A percentile compares a stretch with the other conserved stretches of the same genome.
phyloP scores from a whole-genome alignment of 768 basidiomycete genomes.

The Plicaturopsis crispa region DNA sequence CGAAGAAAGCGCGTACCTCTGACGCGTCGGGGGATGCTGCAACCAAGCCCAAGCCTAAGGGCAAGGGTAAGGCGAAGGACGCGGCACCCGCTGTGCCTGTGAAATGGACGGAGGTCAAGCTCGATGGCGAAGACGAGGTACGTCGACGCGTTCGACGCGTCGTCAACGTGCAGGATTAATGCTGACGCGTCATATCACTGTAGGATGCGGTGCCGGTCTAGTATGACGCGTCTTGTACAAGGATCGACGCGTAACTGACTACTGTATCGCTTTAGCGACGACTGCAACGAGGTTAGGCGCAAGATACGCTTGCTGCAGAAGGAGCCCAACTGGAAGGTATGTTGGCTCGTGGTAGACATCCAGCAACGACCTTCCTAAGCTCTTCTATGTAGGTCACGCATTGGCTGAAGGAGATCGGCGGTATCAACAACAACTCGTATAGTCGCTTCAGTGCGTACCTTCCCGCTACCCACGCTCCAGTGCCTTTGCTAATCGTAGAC shows the following conservation, averaged over 20 bases:
- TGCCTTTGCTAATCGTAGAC: background rate
- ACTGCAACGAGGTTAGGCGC: constrained; percentile 37
- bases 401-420: constrained; percentile 38
- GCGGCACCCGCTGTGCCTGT: constrained; percentile 7
- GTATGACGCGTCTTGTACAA: constrained; percentile 11
- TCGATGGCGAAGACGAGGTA: constrained; percentile 36
- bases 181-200: constrained; percentile 2
- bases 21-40: constrained; percentile 14
- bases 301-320: constrained; percentile 35
- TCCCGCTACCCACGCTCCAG: too few species aligned
- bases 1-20: constrained; percentile 24
- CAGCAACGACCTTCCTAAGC: background rate
- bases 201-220: constrained; percentile 22
- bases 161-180: background rate
- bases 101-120: constrained; percentile 29
- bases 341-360: constrained; percentile 1
- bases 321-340: constrained; percentile 34
- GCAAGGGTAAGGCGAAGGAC: constrained; percentile 9
- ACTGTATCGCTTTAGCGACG: constrained; percentile 22
- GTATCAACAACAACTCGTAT: constrained; percentile 37
- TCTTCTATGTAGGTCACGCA: constrained; percentile 27
- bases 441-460: constrained; percentile 33
- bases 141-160: background rate
- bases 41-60: constrained; percentile 17
- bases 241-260: background rate